phyloP scores from a whole-genome alignment of 2,329 filamentous ascomycete genomes.

The Dactylellina haptotyla region DNA sequence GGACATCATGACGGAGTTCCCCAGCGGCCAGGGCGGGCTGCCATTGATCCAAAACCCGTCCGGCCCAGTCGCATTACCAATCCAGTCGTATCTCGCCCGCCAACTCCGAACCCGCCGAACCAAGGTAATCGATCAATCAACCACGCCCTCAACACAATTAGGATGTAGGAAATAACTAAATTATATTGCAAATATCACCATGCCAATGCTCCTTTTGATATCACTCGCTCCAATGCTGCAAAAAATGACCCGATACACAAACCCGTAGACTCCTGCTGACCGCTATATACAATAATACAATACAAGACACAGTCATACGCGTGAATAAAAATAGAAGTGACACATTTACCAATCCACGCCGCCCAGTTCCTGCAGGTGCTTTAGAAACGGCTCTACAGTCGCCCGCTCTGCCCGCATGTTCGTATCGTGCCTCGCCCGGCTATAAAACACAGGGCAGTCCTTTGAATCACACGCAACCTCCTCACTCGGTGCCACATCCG shows the following conservation, averaged over 20 bases:
- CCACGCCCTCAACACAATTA: neutral
- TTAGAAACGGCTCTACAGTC: constrained; percentile 63
- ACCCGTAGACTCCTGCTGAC: neutral
- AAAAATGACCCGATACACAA: neutral
- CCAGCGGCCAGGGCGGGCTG: neutral
- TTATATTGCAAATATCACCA: no score
- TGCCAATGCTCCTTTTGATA: neutral
- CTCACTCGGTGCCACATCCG: constrained; percentile 76
- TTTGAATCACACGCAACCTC: constrained; percentile 87
- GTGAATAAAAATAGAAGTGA: neutral
- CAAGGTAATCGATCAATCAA: neutral
- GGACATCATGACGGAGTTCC: constrained; percentile 19
- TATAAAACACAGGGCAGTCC: constrained; percentile 93
- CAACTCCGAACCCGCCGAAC: neutral
- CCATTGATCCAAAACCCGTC: neutral
- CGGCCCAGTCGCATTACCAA: constrained; percentile 37
- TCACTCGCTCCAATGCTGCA: neutral
- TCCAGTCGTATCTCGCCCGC: neutral
- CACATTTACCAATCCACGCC: constrained; percentile 16
- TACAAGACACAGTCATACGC: neutral
- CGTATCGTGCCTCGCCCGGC: constrained; percentile 72
- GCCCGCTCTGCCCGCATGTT: constrained; percentile 62
- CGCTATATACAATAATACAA: neutral
- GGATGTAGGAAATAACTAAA: neutral
- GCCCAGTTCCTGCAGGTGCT: constrained; percentile 60